Evolutionary conservation across 2,329 filamentous ascomycete species (phyloP).

Genomic region (Scleromitrula shiraiana): DNA sequence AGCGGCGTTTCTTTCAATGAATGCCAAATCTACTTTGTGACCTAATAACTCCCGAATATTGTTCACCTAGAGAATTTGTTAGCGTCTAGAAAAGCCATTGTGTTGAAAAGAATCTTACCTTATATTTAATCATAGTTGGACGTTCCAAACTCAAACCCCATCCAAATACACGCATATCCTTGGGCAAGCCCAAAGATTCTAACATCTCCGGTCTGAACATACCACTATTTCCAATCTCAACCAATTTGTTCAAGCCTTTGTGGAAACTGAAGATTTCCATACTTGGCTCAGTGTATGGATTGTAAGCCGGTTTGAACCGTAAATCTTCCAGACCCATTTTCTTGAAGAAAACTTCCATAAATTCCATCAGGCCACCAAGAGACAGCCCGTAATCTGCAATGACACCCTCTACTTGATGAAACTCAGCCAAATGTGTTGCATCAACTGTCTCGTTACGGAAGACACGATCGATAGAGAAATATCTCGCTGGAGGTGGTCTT

Average conservation of each 20-base stretch:
- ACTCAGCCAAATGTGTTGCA: constrained; percentile 92
- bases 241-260: constrained; percentile 78
- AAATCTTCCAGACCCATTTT: constrained; percentile 88
- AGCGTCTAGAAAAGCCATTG: not conserved
- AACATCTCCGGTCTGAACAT: constrained; percentile 99
- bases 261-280: constrained; percentile 99
- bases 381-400: constrained; percentile 95
- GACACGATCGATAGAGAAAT: constrained; percentile 97
- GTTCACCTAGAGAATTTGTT: constrained; percentile 45
- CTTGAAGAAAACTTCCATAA: constrained; percentile 91
- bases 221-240: constrained; percentile 95
- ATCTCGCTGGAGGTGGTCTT: constrained; percentile 63
- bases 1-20: constrained; percentile 86
- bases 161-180: constrained; percentile 87
- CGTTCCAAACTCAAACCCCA: constrained; percentile 88
- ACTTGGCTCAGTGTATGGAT: constrained; percentile 88
- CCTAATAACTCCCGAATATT: constrained; percentile 48
- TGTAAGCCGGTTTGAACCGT: constrained; percentile 95
- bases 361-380: constrained; percentile 83
- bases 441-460: constrained; percentile 98
- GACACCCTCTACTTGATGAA: constrained; percentile 97
- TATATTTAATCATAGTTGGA: constrained; percentile 67
- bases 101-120: constrained; percentile 15
- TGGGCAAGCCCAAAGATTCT: constrained; percentile 86
- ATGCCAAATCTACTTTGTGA: constrained; percentile 90